Percentiles rank a stretch among this genome's conserved stretches.
Conservation (phyloP, 768 basidiomycete genomes). For the Erythrobasidium yunnanense region DNA sequence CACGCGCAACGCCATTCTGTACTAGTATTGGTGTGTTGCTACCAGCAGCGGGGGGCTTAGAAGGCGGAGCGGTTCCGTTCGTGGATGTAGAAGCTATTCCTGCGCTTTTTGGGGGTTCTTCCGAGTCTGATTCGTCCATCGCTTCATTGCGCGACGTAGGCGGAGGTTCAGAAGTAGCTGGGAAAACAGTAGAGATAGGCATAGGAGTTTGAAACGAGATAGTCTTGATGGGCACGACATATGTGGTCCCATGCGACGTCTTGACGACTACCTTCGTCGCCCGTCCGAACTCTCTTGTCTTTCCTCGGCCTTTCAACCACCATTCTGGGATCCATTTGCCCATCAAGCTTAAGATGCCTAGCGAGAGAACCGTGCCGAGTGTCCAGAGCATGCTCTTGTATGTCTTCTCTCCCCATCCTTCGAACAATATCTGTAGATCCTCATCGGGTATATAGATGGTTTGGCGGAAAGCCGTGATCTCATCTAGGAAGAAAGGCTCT, state of each 20-base stretch:
- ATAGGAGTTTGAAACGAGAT: conserved; percentile 57
- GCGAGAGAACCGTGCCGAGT: conserved; percentile 53
- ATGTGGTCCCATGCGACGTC: conserved; percentile 74
- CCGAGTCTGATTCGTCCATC: conserved; percentile 10
- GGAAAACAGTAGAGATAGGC: conserved; percentile 68
- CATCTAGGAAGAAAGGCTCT: conserved; percentile 15
- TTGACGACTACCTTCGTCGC: conserved; percentile 68
- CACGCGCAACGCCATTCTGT: neutral
- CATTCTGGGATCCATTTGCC: conserved; percentile 88
- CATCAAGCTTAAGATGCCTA: conserved; percentile 64
- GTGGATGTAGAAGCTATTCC: conserved; percentile 1
- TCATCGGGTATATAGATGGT: conserved; percentile 77
- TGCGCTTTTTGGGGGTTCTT: neutral
- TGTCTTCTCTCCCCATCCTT: conserved; percentile 63
- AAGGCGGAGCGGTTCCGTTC: conserved; percentile 33
- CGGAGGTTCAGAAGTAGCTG: conserved; percentile 40
- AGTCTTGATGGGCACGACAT: conserved; percentile 59
- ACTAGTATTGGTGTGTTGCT: neutral
- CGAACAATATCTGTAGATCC: conserved; percentile 72
- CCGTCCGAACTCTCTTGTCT: conserved; percentile 68
- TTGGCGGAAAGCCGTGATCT: conserved; percentile 51
- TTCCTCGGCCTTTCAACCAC: conserved; percentile 79
- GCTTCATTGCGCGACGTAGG: conserved; percentile 37
- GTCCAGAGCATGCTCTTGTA: conserved; percentile 64
- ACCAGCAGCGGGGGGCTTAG: neutral